Conservation (phyloP, 1,284 basidiomycete genomes). For the Leccinum pseudoinsigne region DNA sequence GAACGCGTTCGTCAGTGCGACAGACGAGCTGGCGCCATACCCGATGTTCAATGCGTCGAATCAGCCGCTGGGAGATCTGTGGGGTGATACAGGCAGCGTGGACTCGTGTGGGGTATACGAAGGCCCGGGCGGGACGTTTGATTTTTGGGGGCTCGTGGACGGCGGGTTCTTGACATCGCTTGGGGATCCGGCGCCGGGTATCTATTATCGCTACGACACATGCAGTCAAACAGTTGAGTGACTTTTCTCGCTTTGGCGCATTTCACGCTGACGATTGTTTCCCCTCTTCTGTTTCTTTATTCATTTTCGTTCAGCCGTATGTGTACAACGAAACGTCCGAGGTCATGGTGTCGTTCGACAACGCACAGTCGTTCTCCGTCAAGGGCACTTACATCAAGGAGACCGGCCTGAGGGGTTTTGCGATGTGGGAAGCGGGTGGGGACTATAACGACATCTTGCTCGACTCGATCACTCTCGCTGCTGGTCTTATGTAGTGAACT, state of each 20-base stretch:
- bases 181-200: constrained; percentile 40
- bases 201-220: constrained; percentile 15
- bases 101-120: constrained; percentile 42
- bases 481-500: background rate
- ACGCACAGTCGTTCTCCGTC: constrained; percentile 47
- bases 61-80: constrained; percentile 44
- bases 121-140: constrained; percentile 39
- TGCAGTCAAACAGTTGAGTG: constrained; percentile 6
- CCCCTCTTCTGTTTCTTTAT: background rate
- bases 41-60: constrained; percentile 39
- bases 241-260: too few species aligned
- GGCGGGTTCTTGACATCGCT: constrained; percentile 39
- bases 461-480: constrained; percentile 44
- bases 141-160: constrained; percentile 44
- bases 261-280: background rate
- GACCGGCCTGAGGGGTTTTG: constrained; percentile 47
- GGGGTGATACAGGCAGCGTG: constrained; percentile 36
- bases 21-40: constrained; percentile 32
- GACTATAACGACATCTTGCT: constrained; percentile 52
- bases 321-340: constrained; percentile 41
- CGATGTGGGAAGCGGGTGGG: constrained; percentile 59
- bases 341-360: constrained; percentile 39
- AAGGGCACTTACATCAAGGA: constrained; percentile 54
- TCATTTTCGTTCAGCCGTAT: constrained; percentile 36
- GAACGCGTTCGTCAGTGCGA: constrained; percentile 29